Evolutionary conservation across 169 alveolate genomes (phyloP).

Genomic region (Sarcocystis neurona): DNA sequence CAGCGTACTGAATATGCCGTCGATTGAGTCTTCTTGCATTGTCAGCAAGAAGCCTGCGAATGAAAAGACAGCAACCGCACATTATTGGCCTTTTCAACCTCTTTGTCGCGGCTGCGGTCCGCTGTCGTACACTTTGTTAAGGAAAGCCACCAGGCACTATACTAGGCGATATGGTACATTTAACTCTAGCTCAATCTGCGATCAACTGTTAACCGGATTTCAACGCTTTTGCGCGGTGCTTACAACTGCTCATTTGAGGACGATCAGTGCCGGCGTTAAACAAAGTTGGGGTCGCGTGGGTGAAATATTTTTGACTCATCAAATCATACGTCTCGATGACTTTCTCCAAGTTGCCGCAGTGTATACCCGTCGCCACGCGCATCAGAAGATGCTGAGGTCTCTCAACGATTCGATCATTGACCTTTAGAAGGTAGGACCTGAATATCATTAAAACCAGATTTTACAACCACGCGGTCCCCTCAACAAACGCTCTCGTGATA

Average conservation of each 20-base stretch:
- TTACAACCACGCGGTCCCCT: not conserved
- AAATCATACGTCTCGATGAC: conserved; percentile 85
- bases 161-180: too few relatives aligned
- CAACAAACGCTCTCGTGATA: not conserved
- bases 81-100: too few relatives aligned
- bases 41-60: conserved; percentile 51
- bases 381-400: conserved; percentile 98
- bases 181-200: too few relatives aligned
- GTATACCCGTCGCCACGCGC: conserved; percentile 98
- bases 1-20: conserved; percentile 95
- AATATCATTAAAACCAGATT: not conserved
- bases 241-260: conserved; percentile 93
- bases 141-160: too few relatives aligned
- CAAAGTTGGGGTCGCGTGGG: conserved; percentile 99
- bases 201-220: too few relatives aligned
- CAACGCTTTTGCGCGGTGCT: not conserved
- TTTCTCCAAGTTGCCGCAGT: conserved; percentile 92
- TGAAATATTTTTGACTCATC: conserved; percentile 94
- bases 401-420: conserved; percentile 92
- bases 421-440: conserved; percentile 65
- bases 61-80: too few relatives aligned
- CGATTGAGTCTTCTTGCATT: conserved; percentile 92
- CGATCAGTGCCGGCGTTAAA: conserved; percentile 96
- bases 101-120: too few relatives aligned
- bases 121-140: too few relatives aligned